Percentiles rank a stretch among this genome's conserved stretches.
These are phyloP conservation scores for Coriolopsis trogii DNA, from an alignment of 1,284 basidiomycete genomes.

Conservation along the genomic window DNA sequence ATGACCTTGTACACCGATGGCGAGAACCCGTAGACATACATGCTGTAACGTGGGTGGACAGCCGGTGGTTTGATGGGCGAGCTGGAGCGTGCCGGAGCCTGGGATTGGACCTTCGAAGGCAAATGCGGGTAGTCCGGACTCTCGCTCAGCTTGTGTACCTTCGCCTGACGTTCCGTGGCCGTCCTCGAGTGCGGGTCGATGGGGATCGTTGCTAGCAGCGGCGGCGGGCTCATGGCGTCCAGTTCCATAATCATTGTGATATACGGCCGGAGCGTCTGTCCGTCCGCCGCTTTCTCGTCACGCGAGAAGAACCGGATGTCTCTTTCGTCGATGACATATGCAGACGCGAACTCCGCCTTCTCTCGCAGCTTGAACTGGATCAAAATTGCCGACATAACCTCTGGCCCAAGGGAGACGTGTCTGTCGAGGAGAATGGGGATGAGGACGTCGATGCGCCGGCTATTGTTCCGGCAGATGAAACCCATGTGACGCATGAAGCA, in stretches of 20 bases:
- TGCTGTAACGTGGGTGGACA: background rate
- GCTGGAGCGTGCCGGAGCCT: no score
- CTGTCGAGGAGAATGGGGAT: constrained; percentile 7
- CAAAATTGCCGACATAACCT: constrained; percentile 4
- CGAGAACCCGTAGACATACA: background rate
- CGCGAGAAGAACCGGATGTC: background rate
- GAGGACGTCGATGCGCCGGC: background rate
- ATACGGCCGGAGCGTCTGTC: constrained; percentile 2
- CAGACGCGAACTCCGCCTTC: background rate
- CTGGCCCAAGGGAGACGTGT: background rate
- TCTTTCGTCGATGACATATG: constrained; percentile 1
- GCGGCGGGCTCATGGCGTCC: background rate
- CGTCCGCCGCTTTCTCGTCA: no score
- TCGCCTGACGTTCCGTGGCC: no score
- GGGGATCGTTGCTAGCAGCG: background rate
- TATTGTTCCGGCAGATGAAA: background rate
- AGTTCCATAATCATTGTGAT: constrained; percentile 12
- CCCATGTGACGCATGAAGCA: constrained; percentile 3
- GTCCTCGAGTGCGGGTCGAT: no score
- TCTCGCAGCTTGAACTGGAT: constrained; percentile 9
- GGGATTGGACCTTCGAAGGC: no score
- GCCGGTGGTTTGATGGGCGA: background rate
- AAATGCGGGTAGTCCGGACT: no score
- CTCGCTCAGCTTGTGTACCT: no score
- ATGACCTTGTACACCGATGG: background rate